Conservation (phyloP, 2,329 filamentous ascomycete genomes). For the Chalara sp. region DNA sequence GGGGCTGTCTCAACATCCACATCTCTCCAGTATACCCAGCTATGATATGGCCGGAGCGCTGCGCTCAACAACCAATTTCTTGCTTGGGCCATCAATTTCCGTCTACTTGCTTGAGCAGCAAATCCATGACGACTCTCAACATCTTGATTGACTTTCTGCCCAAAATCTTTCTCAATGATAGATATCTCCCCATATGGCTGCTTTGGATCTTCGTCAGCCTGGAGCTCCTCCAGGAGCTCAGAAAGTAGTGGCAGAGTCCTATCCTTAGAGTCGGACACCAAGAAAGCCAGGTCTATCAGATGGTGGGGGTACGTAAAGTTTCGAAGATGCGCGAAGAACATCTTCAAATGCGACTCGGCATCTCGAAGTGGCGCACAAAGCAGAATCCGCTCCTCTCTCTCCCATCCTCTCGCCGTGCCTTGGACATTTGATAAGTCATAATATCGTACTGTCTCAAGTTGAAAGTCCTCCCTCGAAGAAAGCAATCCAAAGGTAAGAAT, state of each 20-base stretch:
- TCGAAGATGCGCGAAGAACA: slow-evolving; percentile 97
- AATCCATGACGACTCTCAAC: slow-evolving; percentile 97
- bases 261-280: slow-evolving; percentile 97
- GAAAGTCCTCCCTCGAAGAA: slow-evolving; percentile 59
- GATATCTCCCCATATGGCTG: slow-evolving; percentile 93
- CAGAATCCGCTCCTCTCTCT: slow-evolving; percentile 89
- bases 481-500: slow-evolving; percentile 65
- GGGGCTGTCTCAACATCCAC: slow-evolving; percentile 97
- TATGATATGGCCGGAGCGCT: slow-evolving; percentile 87
- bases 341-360: slow-evolving; percentile 81
- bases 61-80: slow-evolving; percentile 95
- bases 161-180: slow-evolving; percentile 98
- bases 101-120: slow-evolving; percentile 83
- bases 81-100: slow-evolving; percentile 97
- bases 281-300: slow-evolving; percentile 90
- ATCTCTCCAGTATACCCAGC: slow-evolving; percentile 99
- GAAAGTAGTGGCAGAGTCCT: slow-evolving; percentile 72
- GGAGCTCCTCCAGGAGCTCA: slow-evolving; percentile 68
- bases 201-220: slow-evolving; percentile 70
- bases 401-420: slow-evolving; percentile 89
- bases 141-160: slow-evolving; percentile 95
- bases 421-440: slow-evolving; percentile 91
- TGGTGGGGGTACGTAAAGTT: slow-evolving; percentile 98
- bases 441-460: slow-evolving; percentile 92
- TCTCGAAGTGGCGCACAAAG: slow-evolving; percentile 92